Conservation (phyloP, 176 grass and related monocot genomes). For the Puya raimondii region DNA sequence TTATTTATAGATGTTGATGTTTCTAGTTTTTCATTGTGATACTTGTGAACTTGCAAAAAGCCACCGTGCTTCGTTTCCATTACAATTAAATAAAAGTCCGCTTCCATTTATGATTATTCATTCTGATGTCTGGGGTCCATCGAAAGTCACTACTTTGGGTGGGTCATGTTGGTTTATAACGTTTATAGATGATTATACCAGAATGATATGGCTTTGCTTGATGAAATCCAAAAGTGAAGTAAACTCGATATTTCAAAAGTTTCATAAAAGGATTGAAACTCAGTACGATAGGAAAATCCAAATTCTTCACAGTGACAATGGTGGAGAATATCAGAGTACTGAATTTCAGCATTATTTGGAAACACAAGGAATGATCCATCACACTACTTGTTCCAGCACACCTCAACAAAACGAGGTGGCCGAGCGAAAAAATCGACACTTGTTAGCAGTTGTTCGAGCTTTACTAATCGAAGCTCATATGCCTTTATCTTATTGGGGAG, state of each 20-base stretch:
- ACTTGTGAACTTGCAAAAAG: constrained; percentile 6
- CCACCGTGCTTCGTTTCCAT: background rate
- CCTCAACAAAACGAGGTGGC: no score
- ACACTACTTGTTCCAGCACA: no score
- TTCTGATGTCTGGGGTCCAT: background rate
- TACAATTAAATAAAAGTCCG: background rate
- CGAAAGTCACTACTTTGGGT: background rate
- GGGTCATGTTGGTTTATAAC: background rate
- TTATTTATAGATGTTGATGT: background rate
- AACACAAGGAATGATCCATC: no score
- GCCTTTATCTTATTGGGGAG: no score
- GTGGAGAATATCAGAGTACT: no score
- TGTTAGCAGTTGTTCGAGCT: no score
- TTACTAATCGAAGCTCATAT: no score
- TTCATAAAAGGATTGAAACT: background rate
- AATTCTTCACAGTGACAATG: background rate
- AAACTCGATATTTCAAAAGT: background rate
- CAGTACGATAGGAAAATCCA: background rate
- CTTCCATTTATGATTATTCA: background rate
- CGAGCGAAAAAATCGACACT: no score
- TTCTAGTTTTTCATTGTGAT: background rate
- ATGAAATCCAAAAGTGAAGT: constrained; percentile 4
- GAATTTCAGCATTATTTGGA: no score
- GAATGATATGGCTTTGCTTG: constrained; percentile 7
- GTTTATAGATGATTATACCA: constrained; percentile 7